Evolutionary conservation across 2,329 filamentous ascomycete genomes (phyloP).

Genomic region (Colletotrichum lupini): DNA sequence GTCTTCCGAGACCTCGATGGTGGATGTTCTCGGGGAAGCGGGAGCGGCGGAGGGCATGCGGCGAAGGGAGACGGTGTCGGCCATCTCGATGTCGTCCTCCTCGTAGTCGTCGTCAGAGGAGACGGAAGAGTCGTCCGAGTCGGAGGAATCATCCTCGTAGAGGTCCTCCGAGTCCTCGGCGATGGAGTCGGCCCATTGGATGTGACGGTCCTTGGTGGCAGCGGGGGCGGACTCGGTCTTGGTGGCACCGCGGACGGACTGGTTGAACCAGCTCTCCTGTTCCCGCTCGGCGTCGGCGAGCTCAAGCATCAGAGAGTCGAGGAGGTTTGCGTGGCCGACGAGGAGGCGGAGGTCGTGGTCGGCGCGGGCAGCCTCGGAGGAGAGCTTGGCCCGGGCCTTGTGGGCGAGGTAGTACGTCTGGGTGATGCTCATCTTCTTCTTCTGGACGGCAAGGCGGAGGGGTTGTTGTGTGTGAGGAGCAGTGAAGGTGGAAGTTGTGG

Average conservation of each 20-base stretch:
- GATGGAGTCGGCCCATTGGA: slow-evolving; percentile 88
- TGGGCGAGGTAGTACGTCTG: slow-evolving; percentile 99
- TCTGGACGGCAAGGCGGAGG: slow-evolving; percentile 48
- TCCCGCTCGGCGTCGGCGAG: slow-evolving; percentile 94
- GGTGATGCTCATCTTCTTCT: slow-evolving; percentile 93
- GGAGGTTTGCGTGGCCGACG: slow-evolving; percentile 97
- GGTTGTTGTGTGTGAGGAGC: slow-evolving; percentile 39
- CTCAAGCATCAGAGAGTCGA: slow-evolving; percentile 92
- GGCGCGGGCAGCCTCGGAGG: slow-evolving; percentile 85
- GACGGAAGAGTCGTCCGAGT: slow-evolving; percentile 50
- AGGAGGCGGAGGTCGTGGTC: slow-evolving; percentile 96
- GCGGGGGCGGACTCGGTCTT: slow-evolving; percentile 75
- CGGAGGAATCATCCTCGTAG: slow-evolving; percentile 72
- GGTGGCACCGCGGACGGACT: slow-evolving; percentile 83
- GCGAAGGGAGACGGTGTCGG: slow-evolving; percentile 57
- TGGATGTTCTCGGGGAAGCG: slow-evolving; percentile 37
- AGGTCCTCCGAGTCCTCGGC: slow-evolving; percentile 79
- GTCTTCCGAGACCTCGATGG: slow-evolving; percentile 50
- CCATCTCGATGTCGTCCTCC: slow-evolving; percentile 70
- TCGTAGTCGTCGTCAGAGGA: slow-evolving; percentile 59
- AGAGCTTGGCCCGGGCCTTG: slow-evolving; percentile 96
- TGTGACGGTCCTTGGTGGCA: slow-evolving; percentile 75
- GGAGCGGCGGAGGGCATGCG: slow-evolving; percentile 52
- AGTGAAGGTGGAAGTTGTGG: slow-evolving; percentile 35
- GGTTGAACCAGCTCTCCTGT: slow-evolving; percentile 98